Conservation (phyloP, 2,329 filamentous ascomycete genomes). For the Paraphaeosphaeria sporulosa region DNA sequence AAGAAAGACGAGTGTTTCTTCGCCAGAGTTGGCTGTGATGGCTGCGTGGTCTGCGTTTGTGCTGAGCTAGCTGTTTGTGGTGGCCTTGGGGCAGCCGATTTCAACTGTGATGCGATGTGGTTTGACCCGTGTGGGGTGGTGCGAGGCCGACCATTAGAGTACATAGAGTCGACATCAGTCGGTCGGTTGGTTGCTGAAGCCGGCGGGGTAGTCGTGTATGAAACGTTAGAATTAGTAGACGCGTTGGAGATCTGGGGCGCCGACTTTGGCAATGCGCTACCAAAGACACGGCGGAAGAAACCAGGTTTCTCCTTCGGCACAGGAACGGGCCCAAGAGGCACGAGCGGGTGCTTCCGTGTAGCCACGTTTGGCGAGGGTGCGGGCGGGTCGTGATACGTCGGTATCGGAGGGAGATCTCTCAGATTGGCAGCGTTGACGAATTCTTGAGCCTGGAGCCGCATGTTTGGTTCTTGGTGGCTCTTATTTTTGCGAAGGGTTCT, state of each 20-base stretch:
- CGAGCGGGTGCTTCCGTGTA: slow-evolving; percentile 54
- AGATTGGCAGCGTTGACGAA: slow-evolving; percentile 58
- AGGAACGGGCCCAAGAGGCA: slow-evolving; percentile 49
- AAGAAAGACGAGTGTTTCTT: slow-evolving; percentile 98
- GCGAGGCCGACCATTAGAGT: slow-evolving; percentile 44
- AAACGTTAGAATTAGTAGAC: slow-evolving; percentile 24
- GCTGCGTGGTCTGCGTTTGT: slow-evolving; percentile 32
- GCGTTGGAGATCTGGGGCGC: slow-evolving; percentile 42
- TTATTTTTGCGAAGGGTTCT: slow-evolving; percentile 52
- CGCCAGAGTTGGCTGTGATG: slow-evolving; percentile 61
- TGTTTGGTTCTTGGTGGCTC: slow-evolving; percentile 51
- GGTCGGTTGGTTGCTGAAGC: slow-evolving; percentile 29
- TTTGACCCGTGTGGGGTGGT: slow-evolving; percentile 51
- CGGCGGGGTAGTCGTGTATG: slow-evolving; percentile 29
- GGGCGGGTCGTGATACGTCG: slow-evolving; percentile 57
- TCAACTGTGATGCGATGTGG: slow-evolving; percentile 58
- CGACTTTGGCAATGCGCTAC: slow-evolving; percentile 67
- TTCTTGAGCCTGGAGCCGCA: slow-evolving; percentile 56
- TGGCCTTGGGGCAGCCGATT: slow-evolving; percentile 44
- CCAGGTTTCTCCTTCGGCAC: slow-evolving; percentile 72
- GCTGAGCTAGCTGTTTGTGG: slow-evolving; percentile 36
- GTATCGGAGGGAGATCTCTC: slow-evolving; percentile 52
- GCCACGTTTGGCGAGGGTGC: slow-evolving; percentile 63
- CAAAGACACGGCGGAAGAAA: slow-evolving; percentile 94
- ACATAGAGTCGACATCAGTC: slow-evolving; percentile 38